Percentiles rank a stretch among this genome's conserved stretches.
Evolutionary conservation across 2,329 filamentous ascomycete genomes (phyloP).

Genomic region (Paraconiothyrium brasiliense): DNA sequence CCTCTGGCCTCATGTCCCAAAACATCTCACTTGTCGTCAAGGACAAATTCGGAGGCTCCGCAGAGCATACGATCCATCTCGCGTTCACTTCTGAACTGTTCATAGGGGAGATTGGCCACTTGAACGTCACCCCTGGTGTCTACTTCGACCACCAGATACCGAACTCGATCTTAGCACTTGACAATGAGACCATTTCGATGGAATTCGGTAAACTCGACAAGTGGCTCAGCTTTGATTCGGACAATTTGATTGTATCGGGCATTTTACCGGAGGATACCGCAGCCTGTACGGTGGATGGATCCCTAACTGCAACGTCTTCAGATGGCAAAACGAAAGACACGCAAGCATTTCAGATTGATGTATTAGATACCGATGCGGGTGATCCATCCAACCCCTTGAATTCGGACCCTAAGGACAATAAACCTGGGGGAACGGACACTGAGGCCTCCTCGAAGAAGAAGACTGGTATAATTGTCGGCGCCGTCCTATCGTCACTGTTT

Average conservation of each 20-base stretch:
- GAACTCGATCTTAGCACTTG: slow-evolving; percentile 52
- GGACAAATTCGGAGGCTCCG: slow-evolving; percentile 68
- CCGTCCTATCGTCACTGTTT: slow-evolving; percentile 47
- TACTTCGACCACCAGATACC: slow-evolving; percentile 60
- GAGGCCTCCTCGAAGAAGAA: slow-evolving; percentile 19
- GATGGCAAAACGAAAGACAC: slow-evolving; percentile 47
- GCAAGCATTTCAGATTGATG: slow-evolving; percentile 55
- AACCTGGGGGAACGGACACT: slow-evolving; percentile 15
- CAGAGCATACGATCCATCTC: slow-evolving; percentile 65
- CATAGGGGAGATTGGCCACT: slow-evolving; percentile 51
- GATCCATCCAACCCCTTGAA: slow-evolving; percentile 17
- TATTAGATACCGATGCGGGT: slow-evolving; percentile 28
- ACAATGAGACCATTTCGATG: slow-evolving; percentile 54
- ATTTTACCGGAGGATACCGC: slow-evolving; percentile 55
- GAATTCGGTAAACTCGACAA: slow-evolving; percentile 54
- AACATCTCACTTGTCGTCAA: slow-evolving; percentile 70
- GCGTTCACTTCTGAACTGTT: slow-evolving; percentile 55
- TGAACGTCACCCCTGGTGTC: slow-evolving; percentile 61
- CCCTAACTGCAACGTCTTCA: slow-evolving; percentile 53
- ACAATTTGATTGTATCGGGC: slow-evolving; percentile 57
- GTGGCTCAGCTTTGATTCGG: slow-evolving; percentile 62
- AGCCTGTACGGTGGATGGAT: slow-evolving; percentile 53
- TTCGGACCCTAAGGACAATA: slow-evolving; percentile 13
- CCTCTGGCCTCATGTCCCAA: slow-evolving; percentile 64
- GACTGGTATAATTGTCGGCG: slow-evolving; percentile 34